Evolutionary conservation across 2,329 filamentous ascomycete genomes (phyloP).

Genomic region (Leptoxyphium fumago): DNA sequence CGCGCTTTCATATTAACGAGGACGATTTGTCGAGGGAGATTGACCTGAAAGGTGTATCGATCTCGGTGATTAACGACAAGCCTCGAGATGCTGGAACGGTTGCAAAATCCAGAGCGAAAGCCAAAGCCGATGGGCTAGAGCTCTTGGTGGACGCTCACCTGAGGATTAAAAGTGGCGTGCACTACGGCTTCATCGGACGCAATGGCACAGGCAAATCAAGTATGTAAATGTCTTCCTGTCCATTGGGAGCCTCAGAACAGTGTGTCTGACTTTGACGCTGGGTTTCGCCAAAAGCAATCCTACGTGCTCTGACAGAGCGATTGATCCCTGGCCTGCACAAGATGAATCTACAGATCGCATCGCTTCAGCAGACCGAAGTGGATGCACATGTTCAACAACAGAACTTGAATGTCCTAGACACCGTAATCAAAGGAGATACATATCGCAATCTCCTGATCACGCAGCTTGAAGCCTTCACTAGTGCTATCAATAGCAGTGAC

Average conservation of each 20-base stretch:
- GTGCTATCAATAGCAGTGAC: slow-evolving; percentile 1
- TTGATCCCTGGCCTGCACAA: slow-evolving; percentile 24
- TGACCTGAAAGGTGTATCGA: slow-evolving; percentile 52
- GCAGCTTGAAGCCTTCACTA: slow-evolving; percentile 7
- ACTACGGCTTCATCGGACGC: slow-evolving; percentile 65
- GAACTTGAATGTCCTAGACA: slow-evolving; percentile 10
- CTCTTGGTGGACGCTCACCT: slow-evolving; percentile 56
- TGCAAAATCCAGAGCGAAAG: slow-evolving; percentile 32
- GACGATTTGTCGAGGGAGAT: slow-evolving; percentile 13
- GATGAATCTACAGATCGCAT: slow-evolving; percentile 2
- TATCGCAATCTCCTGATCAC: slow-evolving; percentile 7
- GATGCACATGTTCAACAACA: neutral
- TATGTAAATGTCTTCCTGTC: slow-evolving; percentile 22
- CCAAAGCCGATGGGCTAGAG: slow-evolving; percentile 41
- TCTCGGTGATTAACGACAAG: slow-evolving; percentile 38
- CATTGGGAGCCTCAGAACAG: neutral
- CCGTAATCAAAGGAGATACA: slow-evolving; percentile 11
- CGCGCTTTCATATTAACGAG: slow-evolving; percentile 5
- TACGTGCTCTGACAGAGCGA: slow-evolving; percentile 63
- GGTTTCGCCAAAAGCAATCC: slow-evolving; percentile 36
- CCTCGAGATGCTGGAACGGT: slow-evolving; percentile 21
- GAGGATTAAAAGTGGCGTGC: slow-evolving; percentile 54
- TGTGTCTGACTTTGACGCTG: neutral
- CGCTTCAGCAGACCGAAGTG: slow-evolving; percentile 3
- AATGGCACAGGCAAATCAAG: slow-evolving; percentile 78